Evolutionary conservation across 768 basidiomycete species (phyloP).

Genomic region (Chlorophyllum brunneum): DNA sequence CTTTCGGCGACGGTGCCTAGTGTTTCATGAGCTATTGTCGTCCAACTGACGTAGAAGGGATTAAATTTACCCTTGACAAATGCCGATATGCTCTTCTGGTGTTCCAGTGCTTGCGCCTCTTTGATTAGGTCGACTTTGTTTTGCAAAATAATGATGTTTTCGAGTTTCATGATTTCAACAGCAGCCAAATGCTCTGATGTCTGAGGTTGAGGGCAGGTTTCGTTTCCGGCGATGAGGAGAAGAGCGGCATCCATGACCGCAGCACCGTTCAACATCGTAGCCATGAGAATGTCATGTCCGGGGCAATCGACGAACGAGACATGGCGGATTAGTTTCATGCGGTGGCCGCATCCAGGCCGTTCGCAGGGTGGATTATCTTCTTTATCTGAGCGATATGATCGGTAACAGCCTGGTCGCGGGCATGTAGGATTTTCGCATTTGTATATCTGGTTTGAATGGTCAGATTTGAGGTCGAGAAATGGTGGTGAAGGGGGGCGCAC

Average conservation of each 20-base stretch:
- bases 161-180: slow-evolving; percentile 98
- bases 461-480: slow-evolving; percentile 13
- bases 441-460: slow-evolving; percentile 68
- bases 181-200: slow-evolving; percentile 98
- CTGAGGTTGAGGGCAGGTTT: slow-evolving; percentile 98
- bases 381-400: slow-evolving; percentile 91
- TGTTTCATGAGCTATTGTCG: neutral
- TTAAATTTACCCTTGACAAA: slow-evolving; percentile 82
- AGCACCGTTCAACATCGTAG: slow-evolving; percentile 99
- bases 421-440: slow-evolving; percentile 94
- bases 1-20: slow-evolving; percentile 94
- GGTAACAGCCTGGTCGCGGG: slow-evolving; percentile 90
- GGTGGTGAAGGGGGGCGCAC: slow-evolving; percentile 38
- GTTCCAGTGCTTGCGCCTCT: slow-evolving; percentile 90
- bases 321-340: slow-evolving; percentile 91
- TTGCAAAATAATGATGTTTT: slow-evolving; percentile 96
- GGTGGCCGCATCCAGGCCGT: slow-evolving; percentile 83
- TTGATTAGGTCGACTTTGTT: slow-evolving; percentile 99
- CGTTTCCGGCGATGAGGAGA: slow-evolving; percentile 94
- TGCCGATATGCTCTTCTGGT: slow-evolving; percentile 91
- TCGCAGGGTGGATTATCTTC: slow-evolving; percentile 94
- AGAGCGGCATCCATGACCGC: slow-evolving; percentile 99
- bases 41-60: neutral
- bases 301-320: slow-evolving; percentile 99
- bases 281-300: slow-evolving; percentile 99